A percentile compares a stretch with the other conserved stretches of the same genome.
Conservation (phyloP, 2,329 filamentous ascomycete genomes). For the Cryphonectria parasitica region DNA sequence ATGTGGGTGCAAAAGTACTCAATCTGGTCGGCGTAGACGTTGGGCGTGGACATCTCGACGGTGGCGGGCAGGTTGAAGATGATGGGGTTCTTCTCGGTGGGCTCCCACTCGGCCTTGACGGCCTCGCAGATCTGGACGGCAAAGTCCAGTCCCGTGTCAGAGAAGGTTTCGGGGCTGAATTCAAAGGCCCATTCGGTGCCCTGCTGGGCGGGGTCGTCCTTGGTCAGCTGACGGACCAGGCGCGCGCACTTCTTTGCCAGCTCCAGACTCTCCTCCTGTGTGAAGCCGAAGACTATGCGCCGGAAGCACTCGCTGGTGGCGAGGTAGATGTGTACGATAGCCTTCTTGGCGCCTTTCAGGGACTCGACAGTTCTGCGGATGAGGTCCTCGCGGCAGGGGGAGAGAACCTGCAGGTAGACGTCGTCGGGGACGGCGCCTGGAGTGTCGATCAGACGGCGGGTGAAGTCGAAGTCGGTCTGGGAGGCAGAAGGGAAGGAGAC, state of each 20-base stretch:
- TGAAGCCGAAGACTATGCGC: slow-evolving; percentile 85
- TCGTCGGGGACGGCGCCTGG: slow-evolving; percentile 84
- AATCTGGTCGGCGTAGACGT: slow-evolving; percentile 94
- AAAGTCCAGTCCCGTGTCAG: slow-evolving; percentile 84
- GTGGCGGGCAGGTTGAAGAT: slow-evolving; percentile 98
- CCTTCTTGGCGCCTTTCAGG: slow-evolving; percentile 87
- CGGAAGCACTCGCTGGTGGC: slow-evolving; percentile 97
- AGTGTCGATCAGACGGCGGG: slow-evolving; percentile 81
- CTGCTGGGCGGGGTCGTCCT: slow-evolving; percentile 65
- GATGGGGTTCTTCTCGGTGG: slow-evolving; percentile 76
- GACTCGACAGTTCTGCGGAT: slow-evolving; percentile 89
- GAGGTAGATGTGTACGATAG: slow-evolving; percentile 92
- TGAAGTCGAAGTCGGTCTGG: slow-evolving; percentile 96
- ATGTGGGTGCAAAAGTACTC: slow-evolving; percentile 94
- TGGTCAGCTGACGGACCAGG: slow-evolving; percentile 87
- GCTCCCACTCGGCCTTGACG: slow-evolving; percentile 92
- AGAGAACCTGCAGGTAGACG: slow-evolving; percentile 89
- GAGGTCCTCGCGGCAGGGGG: slow-evolving; percentile 88
- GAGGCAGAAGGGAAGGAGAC: slow-evolving; percentile 94
- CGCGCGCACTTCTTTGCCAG: slow-evolving; percentile 85
- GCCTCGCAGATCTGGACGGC: slow-evolving; percentile 84
- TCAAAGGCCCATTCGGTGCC: slow-evolving; percentile 76
- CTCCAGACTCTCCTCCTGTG: slow-evolving; percentile 78
- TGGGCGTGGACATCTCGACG: slow-evolving; percentile 92
- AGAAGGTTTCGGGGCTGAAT: slow-evolving; percentile 88